Conservation (phyloP, 768 basidiomycete genomes). For the Suillus variegatus region DNA sequence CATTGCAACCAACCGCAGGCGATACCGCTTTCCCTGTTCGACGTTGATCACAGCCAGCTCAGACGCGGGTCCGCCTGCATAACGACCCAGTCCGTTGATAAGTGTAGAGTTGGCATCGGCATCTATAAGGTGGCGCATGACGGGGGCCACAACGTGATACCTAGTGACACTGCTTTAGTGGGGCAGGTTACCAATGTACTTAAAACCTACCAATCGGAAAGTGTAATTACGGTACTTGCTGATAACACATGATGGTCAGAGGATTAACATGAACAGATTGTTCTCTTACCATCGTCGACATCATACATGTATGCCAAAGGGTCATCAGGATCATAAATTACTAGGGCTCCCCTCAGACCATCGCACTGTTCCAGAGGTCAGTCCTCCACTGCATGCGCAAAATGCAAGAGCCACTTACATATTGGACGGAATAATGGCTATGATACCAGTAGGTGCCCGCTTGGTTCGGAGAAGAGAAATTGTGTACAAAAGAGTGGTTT, state of each 20-base stretch:
- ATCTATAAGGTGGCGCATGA: slow-evolving; percentile 18
- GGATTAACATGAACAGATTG: neutral
- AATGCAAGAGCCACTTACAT: slow-evolving; percentile 18
- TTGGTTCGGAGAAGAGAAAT: slow-evolving; percentile 22
- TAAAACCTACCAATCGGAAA: slow-evolving; percentile 37
- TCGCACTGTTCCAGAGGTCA: slow-evolving; percentile 16
- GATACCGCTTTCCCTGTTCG: slow-evolving; percentile 34
- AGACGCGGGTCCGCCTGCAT: slow-evolving; percentile 30
- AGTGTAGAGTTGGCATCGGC: slow-evolving; percentile 31
- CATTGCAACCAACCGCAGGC: slow-evolving; percentile 37
- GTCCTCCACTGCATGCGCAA: neutral
- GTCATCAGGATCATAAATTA: slow-evolving; percentile 45
- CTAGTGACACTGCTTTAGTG: slow-evolving; percentile 10
- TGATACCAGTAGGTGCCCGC: slow-evolving; percentile 39
- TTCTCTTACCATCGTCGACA: slow-evolving; percentile 40
- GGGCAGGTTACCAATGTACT: neutral
- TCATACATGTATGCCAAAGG: slow-evolving; percentile 41
- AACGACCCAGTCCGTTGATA: slow-evolving; percentile 44
- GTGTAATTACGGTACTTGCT: slow-evolving; percentile 44
- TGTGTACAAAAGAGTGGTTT: slow-evolving; percentile 21
- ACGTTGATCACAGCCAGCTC: slow-evolving; percentile 39
- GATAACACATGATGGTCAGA: neutral
- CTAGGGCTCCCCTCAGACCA: slow-evolving; percentile 30
- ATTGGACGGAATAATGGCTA: slow-evolving; percentile 38
- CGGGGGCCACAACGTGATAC: slow-evolving; percentile 22